Conservation (phyloP, 2,329 filamentous ascomycete species). For the Colletotrichum magnum region DNA sequence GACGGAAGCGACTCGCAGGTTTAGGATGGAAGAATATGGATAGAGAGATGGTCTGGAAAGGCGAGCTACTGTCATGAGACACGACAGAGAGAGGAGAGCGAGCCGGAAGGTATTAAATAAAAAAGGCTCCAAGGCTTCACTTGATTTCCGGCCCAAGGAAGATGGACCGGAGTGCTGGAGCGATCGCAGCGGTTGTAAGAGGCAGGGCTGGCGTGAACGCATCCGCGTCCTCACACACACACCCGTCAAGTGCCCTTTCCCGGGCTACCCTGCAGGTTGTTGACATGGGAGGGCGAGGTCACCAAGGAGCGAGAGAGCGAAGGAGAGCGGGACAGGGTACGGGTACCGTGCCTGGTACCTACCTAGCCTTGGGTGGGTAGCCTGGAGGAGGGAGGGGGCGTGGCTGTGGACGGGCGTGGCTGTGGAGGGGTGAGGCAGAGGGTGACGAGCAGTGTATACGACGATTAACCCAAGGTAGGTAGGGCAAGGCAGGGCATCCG, state of each 20-base stretch:
- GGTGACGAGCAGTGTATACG: background rate
- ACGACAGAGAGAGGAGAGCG: constrained; percentile 18
- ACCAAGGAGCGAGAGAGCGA: constrained; percentile 11
- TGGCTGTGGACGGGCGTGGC: background rate
- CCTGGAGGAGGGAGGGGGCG: constrained; percentile 11
- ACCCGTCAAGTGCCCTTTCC: background rate
- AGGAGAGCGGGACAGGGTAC: constrained; percentile 20
- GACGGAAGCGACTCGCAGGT: no score
- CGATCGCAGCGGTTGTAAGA: constrained; percentile 28
- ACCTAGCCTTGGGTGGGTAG: background rate
- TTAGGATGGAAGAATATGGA: background rate
- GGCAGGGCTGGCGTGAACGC: constrained; percentile 29
- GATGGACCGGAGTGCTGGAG: constrained; percentile 27
- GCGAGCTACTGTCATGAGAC: constrained; percentile 14
- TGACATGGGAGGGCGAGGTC: constrained; percentile 17
- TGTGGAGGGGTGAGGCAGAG: constrained; percentile 4
- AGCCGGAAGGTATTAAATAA: constrained; percentile 39
- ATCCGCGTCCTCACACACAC: constrained; percentile 5
- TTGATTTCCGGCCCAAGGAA: constrained; percentile 23
- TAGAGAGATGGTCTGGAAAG: constrained; percentile 1
- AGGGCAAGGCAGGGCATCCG: background rate
- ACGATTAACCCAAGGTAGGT: background rate
- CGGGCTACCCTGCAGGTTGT: constrained; percentile 19
- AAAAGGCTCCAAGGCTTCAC: constrained; percentile 28
- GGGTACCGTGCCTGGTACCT: constrained; percentile 20